A percentile compares a stretch with the other conserved stretches of the same genome.
Conservation (phyloP, 305 asterid species). For the Fraxinus sp. region DNA sequence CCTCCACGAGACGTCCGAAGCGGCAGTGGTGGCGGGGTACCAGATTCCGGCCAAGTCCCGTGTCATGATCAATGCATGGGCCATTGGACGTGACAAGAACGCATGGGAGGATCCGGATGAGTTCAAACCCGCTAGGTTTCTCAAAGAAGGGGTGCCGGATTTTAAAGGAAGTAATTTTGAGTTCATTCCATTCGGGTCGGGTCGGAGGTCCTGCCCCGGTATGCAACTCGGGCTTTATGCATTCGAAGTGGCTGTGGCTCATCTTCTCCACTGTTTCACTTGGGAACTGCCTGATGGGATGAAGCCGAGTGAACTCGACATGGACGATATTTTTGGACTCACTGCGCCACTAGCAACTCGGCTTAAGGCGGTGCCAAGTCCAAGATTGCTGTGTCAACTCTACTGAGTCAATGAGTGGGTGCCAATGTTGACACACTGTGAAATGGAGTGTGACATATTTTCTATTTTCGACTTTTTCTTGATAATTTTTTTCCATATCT, state of each 20-base stretch:
- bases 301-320: constrained; percentile 62
- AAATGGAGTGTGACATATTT: background rate
- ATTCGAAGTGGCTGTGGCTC: constrained; percentile 75
- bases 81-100: constrained; percentile 62
- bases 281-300: constrained; percentile 86
- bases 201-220: constrained; percentile 92
- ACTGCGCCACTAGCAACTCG: constrained; percentile 69
- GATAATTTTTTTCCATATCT: no score
- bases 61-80: constrained; percentile 75
- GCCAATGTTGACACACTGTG: background rate
- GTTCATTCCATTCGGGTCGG: constrained; percentile 86
- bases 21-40: constrained; percentile 61
- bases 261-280: constrained; percentile 63
- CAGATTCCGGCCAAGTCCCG: constrained; percentile 59
- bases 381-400: constrained; percentile 45
- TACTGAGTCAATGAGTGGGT: no score
- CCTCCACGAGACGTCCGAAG: constrained; percentile 76
- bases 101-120: constrained; percentile 66
- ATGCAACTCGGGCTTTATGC: constrained; percentile 80
- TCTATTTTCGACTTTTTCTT: background rate
- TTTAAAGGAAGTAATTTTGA: constrained; percentile 70
- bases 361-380: constrained; percentile 63
- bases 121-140: constrained; percentile 59
- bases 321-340: constrained; percentile 71
- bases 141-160: constrained; percentile 53